These are phyloP conservation scores for Mucor mucedo DNA, from an alignment of 371 early-diverging fungal species.

Conservation along the genomic window DNA sequence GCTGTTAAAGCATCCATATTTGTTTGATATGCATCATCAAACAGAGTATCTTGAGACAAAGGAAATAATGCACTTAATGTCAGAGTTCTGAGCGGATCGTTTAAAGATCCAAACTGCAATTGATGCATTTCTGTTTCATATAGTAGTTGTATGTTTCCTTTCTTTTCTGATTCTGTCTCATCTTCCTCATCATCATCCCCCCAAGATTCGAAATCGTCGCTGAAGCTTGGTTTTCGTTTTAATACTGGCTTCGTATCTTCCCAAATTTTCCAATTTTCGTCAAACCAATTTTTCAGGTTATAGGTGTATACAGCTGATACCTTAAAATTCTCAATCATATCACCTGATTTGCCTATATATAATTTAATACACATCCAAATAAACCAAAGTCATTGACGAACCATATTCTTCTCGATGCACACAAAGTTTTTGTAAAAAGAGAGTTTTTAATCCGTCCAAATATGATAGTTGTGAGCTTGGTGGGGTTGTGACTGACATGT, in stretches of 20 bases:
- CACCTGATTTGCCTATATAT: slow-evolving; percentile 8
- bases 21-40: slow-evolving; percentile 46
- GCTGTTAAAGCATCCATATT: slow-evolving; percentile 71
- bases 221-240: slow-evolving; percentile 18
- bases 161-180: not conserved
- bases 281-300: slow-evolving; percentile 59
- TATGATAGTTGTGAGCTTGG: slow-evolving; percentile 61
- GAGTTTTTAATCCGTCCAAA: slow-evolving; percentile 60
- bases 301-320: slow-evolving; percentile 60
- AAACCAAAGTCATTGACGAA: slow-evolving; percentile 9
- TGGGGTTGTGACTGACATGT: slow-evolving; percentile 63
- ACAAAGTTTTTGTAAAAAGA: slow-evolving; percentile 60
- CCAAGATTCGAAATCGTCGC: slow-evolving; percentile 41
- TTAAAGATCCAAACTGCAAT: slow-evolving; percentile 72
- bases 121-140: slow-evolving; percentile 7
- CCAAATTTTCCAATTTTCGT: slow-evolving; percentile 63
- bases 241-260: slow-evolving; percentile 19
- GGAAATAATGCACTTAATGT: slow-evolving; percentile 71
- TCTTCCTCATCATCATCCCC: slow-evolving; percentile 7
- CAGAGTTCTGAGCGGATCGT: slow-evolving; percentile 72
- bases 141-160: not conserved
- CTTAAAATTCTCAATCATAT: slow-evolving; percentile 1
- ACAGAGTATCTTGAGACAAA: slow-evolving; percentile 52
- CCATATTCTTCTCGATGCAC: slow-evolving; percentile 44
- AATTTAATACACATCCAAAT: not conserved